These are phyloP conservation scores for Fusarium tjaetaba DNA, from an alignment of 2,329 filamentous ascomycete species.

Conservation along the genomic window DNA sequence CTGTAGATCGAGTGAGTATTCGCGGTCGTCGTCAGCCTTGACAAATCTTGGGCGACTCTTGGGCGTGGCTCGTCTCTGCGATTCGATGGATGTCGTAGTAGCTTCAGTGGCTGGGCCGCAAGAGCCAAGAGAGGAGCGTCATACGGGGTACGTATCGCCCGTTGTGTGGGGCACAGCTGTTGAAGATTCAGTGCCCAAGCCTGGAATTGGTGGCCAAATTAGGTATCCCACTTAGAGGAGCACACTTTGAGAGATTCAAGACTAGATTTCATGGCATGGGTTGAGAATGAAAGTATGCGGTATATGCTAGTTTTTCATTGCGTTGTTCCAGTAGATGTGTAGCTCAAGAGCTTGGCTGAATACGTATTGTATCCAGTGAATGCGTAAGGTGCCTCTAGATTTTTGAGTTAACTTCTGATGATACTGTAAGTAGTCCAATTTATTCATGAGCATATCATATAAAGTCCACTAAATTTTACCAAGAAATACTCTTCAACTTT, in stretches of 20 bases:
- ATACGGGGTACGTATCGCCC: slow-evolving; percentile 39
- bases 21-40: slow-evolving; percentile 44
- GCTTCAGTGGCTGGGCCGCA: slow-evolving; percentile 37
- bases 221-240: neutral
- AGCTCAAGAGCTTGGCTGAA: neutral
- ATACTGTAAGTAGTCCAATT: neutral
- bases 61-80: slow-evolving; percentile 33
- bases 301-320: neutral
- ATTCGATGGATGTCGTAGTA: slow-evolving; percentile 35
- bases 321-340: neutral
- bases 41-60: slow-evolving; percentile 37
- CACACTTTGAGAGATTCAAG: neutral
- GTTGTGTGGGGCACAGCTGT: slow-evolving; percentile 23
- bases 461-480: neutral
- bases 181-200: neutral
- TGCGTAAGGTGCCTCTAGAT: neutral
- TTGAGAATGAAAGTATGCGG: neutral
- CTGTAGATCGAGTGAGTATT: slow-evolving; percentile 15
- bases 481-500: neutral
- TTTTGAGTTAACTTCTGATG: neutral
- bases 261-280: neutral
- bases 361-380: neutral
- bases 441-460: neutral
- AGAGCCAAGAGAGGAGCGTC: slow-evolving; percentile 34
- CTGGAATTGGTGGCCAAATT: neutral